A percentile compares a stretch with the other conserved stretches of the same genome.
These are phyloP conservation scores for Cladosporium austrohemisphaericum DNA, from an alignment of 2,329 filamentous ascomycete species.

Conservation along the genomic window DNA sequence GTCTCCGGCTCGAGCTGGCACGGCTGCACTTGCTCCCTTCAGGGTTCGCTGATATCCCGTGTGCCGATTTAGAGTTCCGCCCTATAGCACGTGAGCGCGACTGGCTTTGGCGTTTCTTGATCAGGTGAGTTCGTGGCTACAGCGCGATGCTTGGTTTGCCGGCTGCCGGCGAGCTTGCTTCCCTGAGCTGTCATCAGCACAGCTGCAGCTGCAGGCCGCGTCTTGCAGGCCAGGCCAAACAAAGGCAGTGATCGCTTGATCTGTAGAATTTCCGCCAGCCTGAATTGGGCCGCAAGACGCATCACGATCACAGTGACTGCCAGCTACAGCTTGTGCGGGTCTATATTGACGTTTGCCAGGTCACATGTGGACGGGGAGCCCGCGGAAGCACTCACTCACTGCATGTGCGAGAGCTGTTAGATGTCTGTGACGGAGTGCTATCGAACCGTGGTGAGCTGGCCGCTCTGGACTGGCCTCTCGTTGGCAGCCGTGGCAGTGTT, in stretches of 20 bases:
- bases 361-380: not conserved
- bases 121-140: conserved; percentile 8
- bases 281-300: conserved; percentile 10
- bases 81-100: too few relatives aligned
- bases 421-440: conserved; percentile 3
- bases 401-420: conserved; percentile 3
- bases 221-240: not conserved
- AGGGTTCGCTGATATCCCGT: too few relatives aligned
- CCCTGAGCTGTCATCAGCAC: conserved; percentile 9
- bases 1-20: too few relatives aligned
- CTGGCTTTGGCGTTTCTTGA: not conserved
- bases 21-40: too few relatives aligned
- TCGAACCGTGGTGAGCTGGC: conserved; percentile 6
- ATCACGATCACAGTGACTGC: conserved; percentile 1
- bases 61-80: too few relatives aligned
- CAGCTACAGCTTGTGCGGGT: conserved; percentile 15
- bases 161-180: not conserved
- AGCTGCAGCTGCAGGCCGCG: conserved; percentile 8
- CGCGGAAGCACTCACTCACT: too few relatives aligned
- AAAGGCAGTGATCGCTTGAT: not conserved
- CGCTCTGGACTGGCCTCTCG: not conserved
- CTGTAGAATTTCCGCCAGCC: not conserved
- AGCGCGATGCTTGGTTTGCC: not conserved
- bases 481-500: not conserved
- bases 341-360: conserved; percentile 2